Conservation (phyloP, 352 stramenopile species). For the Aphanomyces euteiches region DNA sequence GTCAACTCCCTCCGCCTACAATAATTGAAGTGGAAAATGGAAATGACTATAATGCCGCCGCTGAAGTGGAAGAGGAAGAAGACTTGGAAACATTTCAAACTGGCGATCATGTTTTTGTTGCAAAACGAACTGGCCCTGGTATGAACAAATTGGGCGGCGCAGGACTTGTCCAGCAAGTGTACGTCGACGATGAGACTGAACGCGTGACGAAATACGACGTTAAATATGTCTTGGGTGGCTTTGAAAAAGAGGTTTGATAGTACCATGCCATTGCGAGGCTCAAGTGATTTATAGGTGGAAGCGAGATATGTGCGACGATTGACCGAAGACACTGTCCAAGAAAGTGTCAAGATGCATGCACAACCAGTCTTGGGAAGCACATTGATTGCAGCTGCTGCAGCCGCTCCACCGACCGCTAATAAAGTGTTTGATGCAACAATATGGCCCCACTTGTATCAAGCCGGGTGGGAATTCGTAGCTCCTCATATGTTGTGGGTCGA, state of each 20-base stretch:
- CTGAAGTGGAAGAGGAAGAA: not conserved
- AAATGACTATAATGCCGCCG: not conserved
- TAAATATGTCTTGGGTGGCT: conserved; percentile 79
- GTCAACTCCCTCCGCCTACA: conserved; percentile 15
- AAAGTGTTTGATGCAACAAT: conserved; percentile 80
- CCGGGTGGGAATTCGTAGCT: conserved; percentile 63
- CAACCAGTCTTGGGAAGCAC: not conserved
- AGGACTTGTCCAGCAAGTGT: conserved; percentile 44
- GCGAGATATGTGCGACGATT: conserved; percentile 56
- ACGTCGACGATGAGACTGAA: conserved; percentile 49
- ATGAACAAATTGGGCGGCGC: conserved; percentile 77
- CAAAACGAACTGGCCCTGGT: conserved; percentile 60
- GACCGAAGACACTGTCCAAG: conserved; percentile 69
- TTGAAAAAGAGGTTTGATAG: conserved; percentile 48
- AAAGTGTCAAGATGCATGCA: conserved; percentile 59
- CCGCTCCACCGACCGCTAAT: conserved; percentile 37
- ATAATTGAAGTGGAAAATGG: not conserved
- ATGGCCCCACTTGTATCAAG: conserved; percentile 68
- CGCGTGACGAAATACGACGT: conserved; percentile 47
- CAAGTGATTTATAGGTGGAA: conserved; percentile 35
- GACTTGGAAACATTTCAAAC: conserved; percentile 40
- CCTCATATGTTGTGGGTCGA: conserved; percentile 32
- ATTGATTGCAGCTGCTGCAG: conserved; percentile 19
- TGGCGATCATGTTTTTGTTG: conserved; percentile 71
- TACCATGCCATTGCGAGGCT: not conserved